A percentile compares a stretch with the other conserved stretches of the same genome.
phyloP scores from a whole-genome alignment of 768 basidiomycete genomes.

The Trametes meyenii region DNA sequence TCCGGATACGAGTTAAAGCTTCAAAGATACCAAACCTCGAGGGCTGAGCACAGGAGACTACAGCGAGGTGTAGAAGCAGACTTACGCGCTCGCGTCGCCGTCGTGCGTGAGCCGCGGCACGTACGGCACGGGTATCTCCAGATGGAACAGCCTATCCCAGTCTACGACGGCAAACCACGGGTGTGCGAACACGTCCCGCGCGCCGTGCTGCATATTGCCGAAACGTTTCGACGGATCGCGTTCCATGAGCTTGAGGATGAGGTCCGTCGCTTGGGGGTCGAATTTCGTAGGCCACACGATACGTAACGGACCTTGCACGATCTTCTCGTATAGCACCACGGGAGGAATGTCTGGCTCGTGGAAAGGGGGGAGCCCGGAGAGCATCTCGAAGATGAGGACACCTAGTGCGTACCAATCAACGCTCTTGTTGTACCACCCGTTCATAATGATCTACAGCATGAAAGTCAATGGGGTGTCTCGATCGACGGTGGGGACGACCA shows the following conservation, averaged over 20 bases:
- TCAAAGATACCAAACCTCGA: neutral
- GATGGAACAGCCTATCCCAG: slow-evolving; percentile 76
- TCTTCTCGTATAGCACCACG: slow-evolving; percentile 89
- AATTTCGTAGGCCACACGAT: slow-evolving; percentile 80
- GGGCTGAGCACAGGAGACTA: neutral
- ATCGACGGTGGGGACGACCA: slow-evolving; percentile 14
- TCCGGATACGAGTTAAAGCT: slow-evolving; percentile 84
- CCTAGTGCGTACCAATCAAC: slow-evolving; percentile 99
- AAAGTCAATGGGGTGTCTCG: neutral
- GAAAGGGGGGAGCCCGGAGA: slow-evolving; percentile 94
- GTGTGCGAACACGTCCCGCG: slow-evolving; percentile 90
- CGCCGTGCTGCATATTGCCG: slow-evolving; percentile 87
- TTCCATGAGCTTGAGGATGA: slow-evolving; percentile 91
- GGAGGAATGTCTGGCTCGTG: slow-evolving; percentile 87
- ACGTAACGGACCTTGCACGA: slow-evolving; percentile 69
- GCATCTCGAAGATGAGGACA: slow-evolving; percentile 97
- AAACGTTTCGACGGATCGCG: slow-evolving; percentile 85
- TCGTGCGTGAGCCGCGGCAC: slow-evolving; percentile 89
- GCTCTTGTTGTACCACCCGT: slow-evolving; percentile 90
- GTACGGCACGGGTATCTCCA: slow-evolving; percentile 95
- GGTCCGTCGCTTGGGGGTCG: slow-evolving; percentile 79
- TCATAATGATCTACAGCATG: slow-evolving; percentile 64
- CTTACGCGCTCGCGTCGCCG: slow-evolving; percentile 93
- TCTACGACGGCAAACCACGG: slow-evolving; percentile 94
- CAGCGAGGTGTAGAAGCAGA: slow-evolving; percentile 22